Evolutionary conservation across 164 flowering plant species (phyloP).

Genomic region (Magnolia kwangsiensis): DNA sequence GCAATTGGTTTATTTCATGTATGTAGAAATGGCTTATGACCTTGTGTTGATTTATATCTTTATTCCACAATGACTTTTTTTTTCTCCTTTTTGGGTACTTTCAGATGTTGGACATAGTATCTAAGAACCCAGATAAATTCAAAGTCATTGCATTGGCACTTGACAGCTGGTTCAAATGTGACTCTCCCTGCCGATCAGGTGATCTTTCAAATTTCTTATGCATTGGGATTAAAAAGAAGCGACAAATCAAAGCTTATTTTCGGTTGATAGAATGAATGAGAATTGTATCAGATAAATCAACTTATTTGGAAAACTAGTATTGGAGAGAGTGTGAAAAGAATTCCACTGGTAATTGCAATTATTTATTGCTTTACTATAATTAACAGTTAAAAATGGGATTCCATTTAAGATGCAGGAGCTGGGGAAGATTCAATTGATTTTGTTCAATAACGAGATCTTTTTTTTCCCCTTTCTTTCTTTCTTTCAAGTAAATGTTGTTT

Average conservation of each 20-base stretch:
- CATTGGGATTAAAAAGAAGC: no score
- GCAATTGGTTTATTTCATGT: background rate
- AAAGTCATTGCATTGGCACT: constrained; percentile 59
- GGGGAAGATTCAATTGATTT: background rate
- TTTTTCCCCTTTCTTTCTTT: background rate
- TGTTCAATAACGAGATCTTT: background rate
- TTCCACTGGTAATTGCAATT: no score
- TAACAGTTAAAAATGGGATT: no score
- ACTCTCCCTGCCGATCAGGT: constrained; percentile 99
- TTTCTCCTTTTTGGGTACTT: background rate
- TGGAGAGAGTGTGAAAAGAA: no score
- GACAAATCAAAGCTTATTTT: no score
- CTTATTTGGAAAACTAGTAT: no score
- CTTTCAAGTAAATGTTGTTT: no score
- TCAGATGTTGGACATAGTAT: constrained; percentile 95
- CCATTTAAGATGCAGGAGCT: background rate
- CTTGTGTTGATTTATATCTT: background rate
- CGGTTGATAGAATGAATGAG: no score
- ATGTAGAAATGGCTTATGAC: background rate
- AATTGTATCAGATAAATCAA: no score
- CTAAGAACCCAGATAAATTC: constrained; percentile 91
- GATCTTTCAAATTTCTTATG: constrained; percentile 4
- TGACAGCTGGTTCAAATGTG: constrained; percentile 97
- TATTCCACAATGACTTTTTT: background rate
- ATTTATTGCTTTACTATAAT: no score